Base-by-base conservation (phyloP, 2,329 filamentous ascomycete genomes). In the Sporothrix luriei region DNA sequence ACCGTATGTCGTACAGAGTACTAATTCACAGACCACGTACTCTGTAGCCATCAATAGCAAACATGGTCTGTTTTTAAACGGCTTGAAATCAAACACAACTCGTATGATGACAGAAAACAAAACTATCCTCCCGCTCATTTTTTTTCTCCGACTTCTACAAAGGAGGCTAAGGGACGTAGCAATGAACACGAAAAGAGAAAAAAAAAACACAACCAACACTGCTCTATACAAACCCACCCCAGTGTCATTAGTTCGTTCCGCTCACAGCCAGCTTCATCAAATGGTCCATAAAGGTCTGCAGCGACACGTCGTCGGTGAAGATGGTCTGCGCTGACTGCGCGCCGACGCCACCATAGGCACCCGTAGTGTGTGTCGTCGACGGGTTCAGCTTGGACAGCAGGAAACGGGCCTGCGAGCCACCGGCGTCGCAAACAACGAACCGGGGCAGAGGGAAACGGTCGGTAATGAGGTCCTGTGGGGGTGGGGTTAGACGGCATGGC, bases 201-300 rank as follows among this genome's bases (percentile, higher is more conserved):
- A 29, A 48, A 48, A n/a, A 19, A 49, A 64, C 48, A 62, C 54
- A 9, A 64, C 19, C n/a, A 55, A 13, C 29, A 33, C 59, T 40
- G n/a, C 61, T 66, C 33, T 69, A 64, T 46, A 69, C 55, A 33
- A 33, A 26, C 21, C 65, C 24, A 29, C 61, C 66, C 33, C 3
- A 33, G 29, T 38, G 19, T 40, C 66, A 54, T 68, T 80, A 89
- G 74, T 86, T 89, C 9, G 87, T 89, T 69, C 87, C 87, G 72
- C 87, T 89, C 19, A 89, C 87, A 68, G 87, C 87, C 78, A 89
- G 80, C 76, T 99, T 99, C 95, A 99, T 99, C 78, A 99, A 84
- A 82, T 98, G 94, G 77, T 99, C 95, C 95, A 99, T 99, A 78
- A 99, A 99, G 1, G 94, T 98, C 81, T 98, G 94, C 78, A 99